phyloP scores from a whole-genome alignment of 805 yeast species.

The Yarrowia hollandica region DNA sequence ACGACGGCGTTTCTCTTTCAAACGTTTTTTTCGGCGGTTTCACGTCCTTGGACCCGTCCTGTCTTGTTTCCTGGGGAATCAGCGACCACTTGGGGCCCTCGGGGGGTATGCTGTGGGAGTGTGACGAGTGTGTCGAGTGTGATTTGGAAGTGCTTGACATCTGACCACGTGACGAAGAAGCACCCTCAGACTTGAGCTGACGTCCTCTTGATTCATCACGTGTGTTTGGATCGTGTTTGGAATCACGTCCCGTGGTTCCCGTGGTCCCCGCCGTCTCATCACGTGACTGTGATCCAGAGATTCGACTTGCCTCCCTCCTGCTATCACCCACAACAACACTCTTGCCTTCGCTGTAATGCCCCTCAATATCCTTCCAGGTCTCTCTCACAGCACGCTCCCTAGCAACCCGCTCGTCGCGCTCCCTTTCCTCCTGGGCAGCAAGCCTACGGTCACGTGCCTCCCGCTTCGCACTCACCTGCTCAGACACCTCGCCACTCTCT shows the following conservation, averaged over 20 bases:
- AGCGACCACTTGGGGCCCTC: no score
- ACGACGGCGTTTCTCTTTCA: constrained; percentile 1
- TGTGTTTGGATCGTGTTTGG: no score
- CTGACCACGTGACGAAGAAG: no score
- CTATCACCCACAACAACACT: not conserved
- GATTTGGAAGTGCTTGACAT: no score
- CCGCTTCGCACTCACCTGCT: not conserved
- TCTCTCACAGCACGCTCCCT: not conserved
- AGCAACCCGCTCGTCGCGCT: not conserved
- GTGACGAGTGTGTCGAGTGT: no score
- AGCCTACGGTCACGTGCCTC: not conserved
- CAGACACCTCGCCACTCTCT: not conserved
- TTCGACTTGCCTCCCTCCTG: not conserved
- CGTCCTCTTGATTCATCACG: no score
- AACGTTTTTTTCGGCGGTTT: not conserved
- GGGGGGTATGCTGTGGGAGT: no score
- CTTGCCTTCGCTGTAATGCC: not conserved
- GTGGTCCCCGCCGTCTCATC: not conserved
- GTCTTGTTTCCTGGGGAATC: not conserved
- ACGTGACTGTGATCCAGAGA: not conserved
- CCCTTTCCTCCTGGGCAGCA: not conserved
- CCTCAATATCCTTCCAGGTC: not conserved
- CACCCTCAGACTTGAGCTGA: no score
- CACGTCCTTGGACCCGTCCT: not conserved
- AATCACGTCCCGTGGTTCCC: no score